Evolutionary conservation across 2,329 filamentous ascomycete species (phyloP), one percentile per base, ranked within the genome.

Genomic region (Atkinsonella hypoxylon): DNA sequence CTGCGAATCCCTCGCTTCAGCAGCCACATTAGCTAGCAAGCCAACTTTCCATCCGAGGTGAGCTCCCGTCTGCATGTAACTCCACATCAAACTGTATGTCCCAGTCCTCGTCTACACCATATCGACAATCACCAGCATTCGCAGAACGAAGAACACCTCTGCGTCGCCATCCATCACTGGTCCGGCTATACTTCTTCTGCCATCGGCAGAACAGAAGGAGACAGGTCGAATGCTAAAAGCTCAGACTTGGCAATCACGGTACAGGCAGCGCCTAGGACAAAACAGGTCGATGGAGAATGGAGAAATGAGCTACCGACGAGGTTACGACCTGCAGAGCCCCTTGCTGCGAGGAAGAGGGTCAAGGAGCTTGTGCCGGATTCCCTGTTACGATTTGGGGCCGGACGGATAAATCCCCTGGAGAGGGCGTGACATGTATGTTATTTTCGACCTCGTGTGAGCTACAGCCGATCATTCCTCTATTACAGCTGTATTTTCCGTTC

Each of bases 91-190:
- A 8, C 26, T 26, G 26, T 26, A 26, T 7, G 26, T 26, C 26
- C 8, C 8, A 8, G 8, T 26, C 5, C 26, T n/a, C 26, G 26
- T 26, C 1, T 26, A 26, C 26, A 8, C 26, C 26, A 26, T 8
- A 8, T 5, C 26, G 26, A 26, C 26, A 26, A 26, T 8, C 26
- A 26, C 8, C 20, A 22, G 8, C 26, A 26, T 8, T 7, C 26
- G 8, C 26, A 8, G 26, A 26, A 5, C 20, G 26, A 26, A 26
- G 26, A 26, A 26, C 8, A 38, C 17, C 42, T 49, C 38, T 49
- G 47, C 18, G 47, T 51, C 47, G 43, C 48, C 18, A 30, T 42
- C 15, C 43, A 31, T 32, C 36, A 41, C 44, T 53, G n/a, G 51
- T 51, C 44, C 40, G 47, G 17, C 39, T 46, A 20, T 36, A 41